Conservation (phyloP, 306 rosid species). For the Notholithocarpus densiflorus region DNA sequence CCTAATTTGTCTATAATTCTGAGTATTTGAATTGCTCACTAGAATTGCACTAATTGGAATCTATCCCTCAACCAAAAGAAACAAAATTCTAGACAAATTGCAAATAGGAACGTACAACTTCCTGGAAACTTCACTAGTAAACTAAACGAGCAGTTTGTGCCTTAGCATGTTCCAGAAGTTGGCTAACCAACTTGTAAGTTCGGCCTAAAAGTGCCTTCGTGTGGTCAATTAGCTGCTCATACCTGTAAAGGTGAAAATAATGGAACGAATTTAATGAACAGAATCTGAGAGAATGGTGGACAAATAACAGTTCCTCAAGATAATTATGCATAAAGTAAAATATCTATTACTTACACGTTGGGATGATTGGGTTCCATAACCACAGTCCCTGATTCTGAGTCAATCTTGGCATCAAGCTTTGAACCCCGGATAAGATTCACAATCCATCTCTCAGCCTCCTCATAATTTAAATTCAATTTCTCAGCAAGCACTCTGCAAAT, state of each 20-base stretch:
- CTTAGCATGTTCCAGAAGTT: conserved; percentile 65
- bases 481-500: conserved; percentile 68
- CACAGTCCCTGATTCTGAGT: conserved; percentile 64
- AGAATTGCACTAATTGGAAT: conserved; percentile 1
- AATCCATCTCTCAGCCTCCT: conserved; percentile 97
- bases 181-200: conserved; percentile 71
- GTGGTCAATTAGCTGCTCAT: conserved; percentile 89
- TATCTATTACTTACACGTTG: conserved; percentile 63
- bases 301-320: not conserved
- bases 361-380: conserved; percentile 83
- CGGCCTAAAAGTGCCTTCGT: conserved; percentile 72
- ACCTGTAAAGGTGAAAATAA: conserved; percentile 39
- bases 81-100: not conserved
- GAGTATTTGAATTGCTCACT: not conserved
- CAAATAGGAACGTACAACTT: conserved; percentile 8
- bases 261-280: too few species aligned
- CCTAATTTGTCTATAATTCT: not conserved
- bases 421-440: conserved; percentile 73
- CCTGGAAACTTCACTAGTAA: conserved; percentile 5
- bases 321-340: not conserved
- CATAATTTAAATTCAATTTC: conserved; percentile 80
- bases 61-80: conserved; percentile 25
- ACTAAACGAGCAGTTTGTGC: conserved; percentile 54
- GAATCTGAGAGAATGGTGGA: not conserved
- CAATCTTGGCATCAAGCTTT: conserved; percentile 88